Evolutionary conservation across 441 rosid genomes (phyloP).

Genomic region (Gossypium armourianum): DNA sequence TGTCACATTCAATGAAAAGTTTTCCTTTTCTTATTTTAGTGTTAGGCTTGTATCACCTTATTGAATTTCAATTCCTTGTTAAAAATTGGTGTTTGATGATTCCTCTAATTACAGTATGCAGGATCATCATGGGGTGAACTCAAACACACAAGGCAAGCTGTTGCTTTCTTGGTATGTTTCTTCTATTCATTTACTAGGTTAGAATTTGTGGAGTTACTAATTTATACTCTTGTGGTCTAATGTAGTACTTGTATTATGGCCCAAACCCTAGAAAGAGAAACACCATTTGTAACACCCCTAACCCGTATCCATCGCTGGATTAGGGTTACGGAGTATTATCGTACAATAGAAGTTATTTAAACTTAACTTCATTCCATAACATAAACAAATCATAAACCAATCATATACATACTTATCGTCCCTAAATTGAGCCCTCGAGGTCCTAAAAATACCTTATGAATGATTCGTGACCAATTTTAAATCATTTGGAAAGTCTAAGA

Average conservation of each 20-base stretch:
- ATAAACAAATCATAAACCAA: too few species aligned
- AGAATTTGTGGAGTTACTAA: not conserved
- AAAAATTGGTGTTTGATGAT: constrained; percentile 2
- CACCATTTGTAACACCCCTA: too few species aligned
- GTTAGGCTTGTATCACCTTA: not conserved
- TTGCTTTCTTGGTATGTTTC: constrained; percentile 49
- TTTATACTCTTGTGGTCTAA: not conserved
- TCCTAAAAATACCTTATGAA: too few species aligned
- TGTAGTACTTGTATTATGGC: not conserved
- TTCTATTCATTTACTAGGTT: constrained; percentile 5
- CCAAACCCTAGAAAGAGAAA: not conserved
- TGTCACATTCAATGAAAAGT: not conserved
- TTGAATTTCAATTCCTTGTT: not conserved
- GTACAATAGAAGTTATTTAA: too few species aligned
- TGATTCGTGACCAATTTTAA: too few species aligned
- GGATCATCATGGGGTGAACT: constrained; percentile 69
- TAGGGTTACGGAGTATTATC: too few species aligned
- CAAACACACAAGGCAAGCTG: constrained; percentile 59
- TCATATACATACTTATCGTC: too few species aligned
- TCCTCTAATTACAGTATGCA: constrained; percentile 34
- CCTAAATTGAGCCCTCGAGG: too few species aligned
- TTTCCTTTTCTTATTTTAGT: not conserved
- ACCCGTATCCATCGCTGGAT: too few species aligned
- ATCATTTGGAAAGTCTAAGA: too few species aligned
- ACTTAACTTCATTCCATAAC: too few species aligned